Conservation (phyloP, 1,284 basidiomycete species). For the Ustilago nuda region DNA sequence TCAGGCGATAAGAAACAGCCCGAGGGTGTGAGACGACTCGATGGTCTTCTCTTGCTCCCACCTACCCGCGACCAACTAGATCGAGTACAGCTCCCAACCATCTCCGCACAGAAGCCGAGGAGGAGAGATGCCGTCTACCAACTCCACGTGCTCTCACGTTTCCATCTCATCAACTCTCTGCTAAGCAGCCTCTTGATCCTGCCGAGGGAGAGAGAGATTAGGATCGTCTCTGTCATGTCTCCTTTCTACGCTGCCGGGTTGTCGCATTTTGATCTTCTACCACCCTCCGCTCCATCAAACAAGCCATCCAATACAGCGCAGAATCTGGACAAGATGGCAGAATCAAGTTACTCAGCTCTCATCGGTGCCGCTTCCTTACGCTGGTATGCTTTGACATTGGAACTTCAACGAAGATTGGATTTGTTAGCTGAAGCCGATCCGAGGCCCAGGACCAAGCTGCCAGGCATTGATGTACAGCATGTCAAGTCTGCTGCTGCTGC, state of each 20-base stretch:
- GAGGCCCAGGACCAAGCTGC: slow-evolving; percentile 53
- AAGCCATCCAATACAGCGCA: neutral
- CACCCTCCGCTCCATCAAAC: neutral
- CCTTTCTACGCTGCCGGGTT: slow-evolving; percentile 64
- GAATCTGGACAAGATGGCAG: slow-evolving; percentile 12
- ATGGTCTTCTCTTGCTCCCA: slow-evolving; percentile 33
- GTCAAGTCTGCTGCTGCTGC: slow-evolving; percentile 6
- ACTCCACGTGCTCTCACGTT: slow-evolving; percentile 51
- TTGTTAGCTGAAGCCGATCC: slow-evolving; percentile 59
- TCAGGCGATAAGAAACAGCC: slow-evolving; percentile 44
- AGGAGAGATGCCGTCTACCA: slow-evolving; percentile 31
- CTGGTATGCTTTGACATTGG: slow-evolving; percentile 52
- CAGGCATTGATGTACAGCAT: slow-evolving; percentile 48
- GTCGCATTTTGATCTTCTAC: slow-evolving; percentile 40
- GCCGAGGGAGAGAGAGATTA: slow-evolving; percentile 58
- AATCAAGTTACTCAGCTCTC: slow-evolving; percentile 24
- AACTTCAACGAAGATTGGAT: slow-evolving; percentile 59
- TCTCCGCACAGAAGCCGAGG: neutral
- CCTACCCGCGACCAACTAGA: slow-evolving; percentile 13
- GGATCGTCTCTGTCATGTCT: slow-evolving; percentile 56
- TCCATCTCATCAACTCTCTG: slow-evolving; percentile 62
- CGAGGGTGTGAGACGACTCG: slow-evolving; percentile 27
- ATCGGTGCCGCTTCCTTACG: slow-evolving; percentile 48
- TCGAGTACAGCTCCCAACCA: neutral
- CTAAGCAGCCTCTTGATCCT: slow-evolving; percentile 55